phyloP scores from a whole-genome alignment of 2,329 filamentous ascomycete species.

The Coniochaeta prunicola region DNA sequence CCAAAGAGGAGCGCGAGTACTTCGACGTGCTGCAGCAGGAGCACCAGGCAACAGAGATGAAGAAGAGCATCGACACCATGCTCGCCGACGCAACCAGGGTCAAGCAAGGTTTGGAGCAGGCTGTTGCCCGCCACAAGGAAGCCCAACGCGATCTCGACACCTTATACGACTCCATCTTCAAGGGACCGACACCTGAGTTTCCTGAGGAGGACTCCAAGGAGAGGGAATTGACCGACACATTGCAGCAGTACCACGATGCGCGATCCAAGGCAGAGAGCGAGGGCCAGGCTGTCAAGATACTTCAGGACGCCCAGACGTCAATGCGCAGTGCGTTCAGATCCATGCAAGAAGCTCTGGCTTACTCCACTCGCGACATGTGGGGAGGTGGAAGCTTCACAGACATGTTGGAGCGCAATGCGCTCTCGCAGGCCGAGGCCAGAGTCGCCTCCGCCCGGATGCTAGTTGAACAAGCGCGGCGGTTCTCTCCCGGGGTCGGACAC shows the following conservation, averaged over 20 bases:
- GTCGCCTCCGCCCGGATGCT: constrained; percentile 32
- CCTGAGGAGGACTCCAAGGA: constrained; percentile 46
- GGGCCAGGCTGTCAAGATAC: constrained; percentile 28
- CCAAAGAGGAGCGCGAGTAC: constrained; percentile 49
- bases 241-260: constrained; percentile 28
- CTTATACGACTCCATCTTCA: constrained; percentile 47
- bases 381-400: constrained; percentile 40
- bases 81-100: constrained; percentile 30
- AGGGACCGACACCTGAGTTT: constrained; percentile 42
- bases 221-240: constrained; percentile 22
- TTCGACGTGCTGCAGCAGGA: constrained; percentile 42
- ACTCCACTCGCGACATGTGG: constrained; percentile 39
- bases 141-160: constrained; percentile 40
- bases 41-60: constrained; percentile 34
- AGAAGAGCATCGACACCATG: constrained; percentile 30
- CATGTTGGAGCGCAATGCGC: constrained; percentile 45
- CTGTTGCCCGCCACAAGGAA: constrained; percentile 25
- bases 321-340: constrained; percentile 26
- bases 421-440: constrained; percentile 37
- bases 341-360: constrained; percentile 33
- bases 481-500: constrained; percentile 27
- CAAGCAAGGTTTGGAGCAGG: constrained; percentile 25
- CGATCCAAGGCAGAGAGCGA: constrained; percentile 30
- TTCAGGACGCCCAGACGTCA: constrained; percentile 28
- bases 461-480: constrained; percentile 29